Evolutionary conservation across 2,329 filamentous ascomycete genomes (phyloP).

Genomic region (Zasmidium citrigriseum): DNA sequence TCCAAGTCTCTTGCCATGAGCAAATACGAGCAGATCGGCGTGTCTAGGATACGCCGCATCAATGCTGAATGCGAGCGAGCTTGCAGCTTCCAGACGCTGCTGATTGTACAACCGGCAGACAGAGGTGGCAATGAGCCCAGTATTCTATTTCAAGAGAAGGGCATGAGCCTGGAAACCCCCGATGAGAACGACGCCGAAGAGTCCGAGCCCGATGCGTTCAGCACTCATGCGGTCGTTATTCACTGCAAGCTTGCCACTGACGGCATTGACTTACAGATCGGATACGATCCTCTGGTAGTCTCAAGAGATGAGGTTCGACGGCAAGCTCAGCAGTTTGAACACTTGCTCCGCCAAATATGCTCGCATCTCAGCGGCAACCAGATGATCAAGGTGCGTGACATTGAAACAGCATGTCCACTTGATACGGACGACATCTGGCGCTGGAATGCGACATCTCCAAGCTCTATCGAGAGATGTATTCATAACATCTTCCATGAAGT

Average conservation of each 20-base stretch:
- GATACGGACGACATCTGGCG: background rate
- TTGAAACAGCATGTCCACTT: background rate
- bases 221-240: background rate
- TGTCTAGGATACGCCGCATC: background rate
- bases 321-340: background rate
- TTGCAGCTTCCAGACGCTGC: background rate
- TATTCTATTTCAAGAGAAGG: background rate
- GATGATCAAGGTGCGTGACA: background rate
- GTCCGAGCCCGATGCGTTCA: background rate
- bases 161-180: background rate
- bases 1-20: background rate
- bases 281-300: background rate
- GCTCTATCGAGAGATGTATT: background rate
- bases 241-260: background rate
- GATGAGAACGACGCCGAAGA: background rate
- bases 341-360: background rate
- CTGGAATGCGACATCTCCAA: background rate
- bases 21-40: background rate
- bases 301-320: background rate
- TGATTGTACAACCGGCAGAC: background rate
- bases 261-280: background rate
- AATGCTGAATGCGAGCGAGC: background rate
- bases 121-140: background rate
- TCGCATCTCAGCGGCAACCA: too few relatives aligned
- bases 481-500: background rate